Evolutionary conservation across 2,329 filamentous ascomycete genomes (phyloP).

Genomic region (Emmonsiellopsis sp.): DNA sequence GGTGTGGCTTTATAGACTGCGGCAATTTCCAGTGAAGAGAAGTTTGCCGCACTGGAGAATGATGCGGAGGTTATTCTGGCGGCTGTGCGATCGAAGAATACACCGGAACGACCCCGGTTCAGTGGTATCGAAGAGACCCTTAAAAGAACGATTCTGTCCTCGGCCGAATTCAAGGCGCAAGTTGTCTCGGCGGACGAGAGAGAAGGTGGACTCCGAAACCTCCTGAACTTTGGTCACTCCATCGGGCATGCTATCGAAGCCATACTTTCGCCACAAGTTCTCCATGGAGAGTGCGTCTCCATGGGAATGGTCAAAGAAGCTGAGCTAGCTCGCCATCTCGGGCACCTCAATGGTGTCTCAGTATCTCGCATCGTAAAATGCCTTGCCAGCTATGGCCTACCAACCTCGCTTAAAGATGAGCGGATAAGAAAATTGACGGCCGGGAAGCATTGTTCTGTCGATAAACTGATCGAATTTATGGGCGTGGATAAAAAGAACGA

Average conservation of each 20-base stretch:
- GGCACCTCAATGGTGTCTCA: conserved; percentile 72
- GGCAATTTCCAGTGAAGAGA: conserved; percentile 84
- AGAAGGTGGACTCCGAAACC: conserved; percentile 84
- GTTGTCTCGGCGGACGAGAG: conserved; percentile 92
- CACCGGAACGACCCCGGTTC: conserved; percentile 51
- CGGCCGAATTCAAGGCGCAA: conserved; percentile 84
- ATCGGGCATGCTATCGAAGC: conserved; percentile 97
- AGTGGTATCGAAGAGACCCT: conserved; percentile 60
- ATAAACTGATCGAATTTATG: conserved; percentile 84
- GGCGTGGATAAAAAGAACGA: conserved; percentile 98
- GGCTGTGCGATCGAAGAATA: conserved; percentile 55
- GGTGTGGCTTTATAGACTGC: conserved; percentile 53
- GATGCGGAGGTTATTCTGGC: conserved; percentile 69
- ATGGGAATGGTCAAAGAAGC: conserved; percentile 99
- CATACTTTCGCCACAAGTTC: conserved; percentile 84
- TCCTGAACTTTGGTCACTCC: conserved; percentile 95
- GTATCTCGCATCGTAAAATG: conserved; percentile 87
- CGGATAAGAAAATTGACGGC: conserved; percentile 72
- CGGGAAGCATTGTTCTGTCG: conserved; percentile 77
- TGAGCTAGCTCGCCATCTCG: conserved; percentile 81
- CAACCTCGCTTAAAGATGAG: conserved; percentile 75
- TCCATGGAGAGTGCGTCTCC: conserved; percentile 91
- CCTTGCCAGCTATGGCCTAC: conserved; percentile 85
- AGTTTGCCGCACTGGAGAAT: conserved; percentile 75
- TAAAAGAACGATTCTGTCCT: conserved; percentile 75